phyloP scores from a whole-genome alignment of 495 filamentous ascomycete genomes.

The Penicillium goetzii region DNA sequence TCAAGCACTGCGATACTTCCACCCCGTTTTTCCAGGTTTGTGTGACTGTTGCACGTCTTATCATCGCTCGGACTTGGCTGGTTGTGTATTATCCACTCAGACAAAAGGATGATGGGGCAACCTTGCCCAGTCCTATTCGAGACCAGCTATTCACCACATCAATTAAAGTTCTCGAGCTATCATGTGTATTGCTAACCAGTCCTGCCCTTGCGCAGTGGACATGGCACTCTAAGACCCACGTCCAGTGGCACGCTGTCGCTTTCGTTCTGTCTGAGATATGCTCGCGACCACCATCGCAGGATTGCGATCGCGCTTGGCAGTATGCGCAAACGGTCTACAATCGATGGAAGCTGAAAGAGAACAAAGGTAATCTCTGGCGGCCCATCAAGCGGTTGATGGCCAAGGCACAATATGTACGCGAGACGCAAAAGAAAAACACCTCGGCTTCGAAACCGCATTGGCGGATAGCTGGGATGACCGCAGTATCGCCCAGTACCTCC shows the following conservation, averaged over 20 bases:
- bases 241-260: conserved; percentile 81
- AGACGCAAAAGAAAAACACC: conserved; percentile 1
- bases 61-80: conserved; percentile 71
- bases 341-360: conserved; percentile 14
- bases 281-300: conserved; percentile 9
- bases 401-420: conserved; percentile 16
- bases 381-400: conserved; percentile 17
- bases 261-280: conserved; percentile 56
- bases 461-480: neutral
- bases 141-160: conserved; percentile 75
- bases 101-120: conserved; percentile 35
- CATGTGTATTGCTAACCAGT: conserved; percentile 63
- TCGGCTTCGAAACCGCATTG: neutral
- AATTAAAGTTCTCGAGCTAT: conserved; percentile 77
- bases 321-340: conserved; percentile 13
- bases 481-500: neutral
- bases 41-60: conserved; percentile 67
- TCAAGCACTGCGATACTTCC: conserved; percentile 61
- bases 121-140: conserved; percentile 59
- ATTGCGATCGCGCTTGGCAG: conserved; percentile 20
- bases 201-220: conserved; percentile 66
- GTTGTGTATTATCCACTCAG: conserved; percentile 63
- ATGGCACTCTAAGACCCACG: conserved; percentile 82
- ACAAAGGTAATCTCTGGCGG: conserved; percentile 15
- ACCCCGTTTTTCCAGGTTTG: conserved; percentile 72